A percentile compares a stretch with the other conserved stretches of the same genome.
Conservation (phyloP, 2,329 filamentous ascomycete genomes). For the Chrysoporthe austroafricana region DNA sequence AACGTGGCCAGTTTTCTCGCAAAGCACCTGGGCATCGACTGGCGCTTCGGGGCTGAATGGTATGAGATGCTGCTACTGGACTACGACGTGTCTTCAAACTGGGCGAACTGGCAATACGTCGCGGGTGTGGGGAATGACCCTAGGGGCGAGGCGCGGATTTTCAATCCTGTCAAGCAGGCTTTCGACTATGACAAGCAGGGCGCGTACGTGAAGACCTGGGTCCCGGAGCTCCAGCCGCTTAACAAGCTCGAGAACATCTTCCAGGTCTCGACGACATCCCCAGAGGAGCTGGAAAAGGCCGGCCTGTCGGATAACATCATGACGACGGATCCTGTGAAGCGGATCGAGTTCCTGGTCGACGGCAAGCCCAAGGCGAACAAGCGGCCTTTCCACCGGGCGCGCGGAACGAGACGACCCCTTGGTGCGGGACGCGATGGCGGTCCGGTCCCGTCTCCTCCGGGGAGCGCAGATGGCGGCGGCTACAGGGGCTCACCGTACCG, state of each 20-base stretch:
- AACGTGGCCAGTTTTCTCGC: constrained; percentile 76
- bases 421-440: constrained; percentile 15
- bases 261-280: constrained; percentile 68
- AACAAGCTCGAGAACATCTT: constrained; percentile 63
- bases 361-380: constrained; percentile 47
- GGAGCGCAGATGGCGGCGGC: constrained; percentile 2
- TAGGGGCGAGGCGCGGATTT: constrained; percentile 70
- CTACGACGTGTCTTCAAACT: constrained; percentile 77
- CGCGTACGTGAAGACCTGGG: constrained; percentile 73
- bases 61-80: constrained; percentile 77
- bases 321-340: constrained; percentile 68
- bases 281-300: constrained; percentile 59
- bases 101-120: constrained; percentile 84
- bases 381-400: constrained; percentile 38
- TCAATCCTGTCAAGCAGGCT: constrained; percentile 82
- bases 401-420: constrained; percentile 24
- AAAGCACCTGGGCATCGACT: constrained; percentile 76
- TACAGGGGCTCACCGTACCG: constrained; percentile 15
- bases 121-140: constrained; percentile 82
- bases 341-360: constrained; percentile 66
- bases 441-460: neutral
- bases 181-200: constrained; percentile 76
- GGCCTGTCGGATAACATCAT: constrained; percentile 63
- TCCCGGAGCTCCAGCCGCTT: constrained; percentile 66
- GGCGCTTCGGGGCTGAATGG: constrained; percentile 81